Conservation (phyloP, 2,329 filamentous ascomycete genomes). For the Fusarium denticulatum region DNA sequence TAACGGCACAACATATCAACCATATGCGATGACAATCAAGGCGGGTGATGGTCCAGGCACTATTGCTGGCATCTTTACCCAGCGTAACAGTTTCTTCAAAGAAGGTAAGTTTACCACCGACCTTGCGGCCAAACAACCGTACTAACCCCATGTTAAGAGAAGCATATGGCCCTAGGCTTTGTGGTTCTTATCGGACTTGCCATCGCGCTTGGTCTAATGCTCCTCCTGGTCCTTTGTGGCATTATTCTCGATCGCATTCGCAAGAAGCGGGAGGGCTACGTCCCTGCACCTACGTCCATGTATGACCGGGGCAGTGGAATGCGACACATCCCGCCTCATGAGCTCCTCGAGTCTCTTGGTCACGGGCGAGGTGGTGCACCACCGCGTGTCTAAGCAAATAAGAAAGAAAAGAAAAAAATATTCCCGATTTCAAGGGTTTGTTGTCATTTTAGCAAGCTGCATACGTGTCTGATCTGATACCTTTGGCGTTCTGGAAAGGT, state of each 20-base stretch:
- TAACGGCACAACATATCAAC: conserved; percentile 81
- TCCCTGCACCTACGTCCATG: conserved; percentile 76
- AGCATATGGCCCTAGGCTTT: conserved; percentile 75
- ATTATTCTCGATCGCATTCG: conserved; percentile 79
- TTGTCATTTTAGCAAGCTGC: conserved; percentile 44
- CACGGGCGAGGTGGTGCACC: conserved; percentile 60
- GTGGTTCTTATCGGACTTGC: conserved; percentile 84
- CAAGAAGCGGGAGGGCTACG: conserved; percentile 81
- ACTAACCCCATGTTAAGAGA: conserved; percentile 46
- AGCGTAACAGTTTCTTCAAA: conserved; percentile 81
- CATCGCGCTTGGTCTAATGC: conserved; percentile 79
- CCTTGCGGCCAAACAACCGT: neutral
- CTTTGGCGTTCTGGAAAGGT: conserved; percentile 53
- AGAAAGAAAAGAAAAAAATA: neutral
- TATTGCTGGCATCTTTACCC: conserved; percentile 84
- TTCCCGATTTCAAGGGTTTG: conserved; percentile 16
- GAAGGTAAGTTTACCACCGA: conserved; percentile 62
- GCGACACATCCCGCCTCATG: conserved; percentile 68
- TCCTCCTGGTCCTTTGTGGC: conserved; percentile 79
- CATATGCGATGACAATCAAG: conserved; percentile 82
- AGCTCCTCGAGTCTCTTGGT: conserved; percentile 65
- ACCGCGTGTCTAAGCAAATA: conserved; percentile 58
- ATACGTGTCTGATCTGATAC: conserved; percentile 43
- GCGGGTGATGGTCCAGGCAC: conserved; percentile 73
- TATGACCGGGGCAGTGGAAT: conserved; percentile 69